Evolutionary conservation across 2,329 filamentous ascomycete genomes (phyloP).

Genomic region (Onygenales sp.): DNA sequence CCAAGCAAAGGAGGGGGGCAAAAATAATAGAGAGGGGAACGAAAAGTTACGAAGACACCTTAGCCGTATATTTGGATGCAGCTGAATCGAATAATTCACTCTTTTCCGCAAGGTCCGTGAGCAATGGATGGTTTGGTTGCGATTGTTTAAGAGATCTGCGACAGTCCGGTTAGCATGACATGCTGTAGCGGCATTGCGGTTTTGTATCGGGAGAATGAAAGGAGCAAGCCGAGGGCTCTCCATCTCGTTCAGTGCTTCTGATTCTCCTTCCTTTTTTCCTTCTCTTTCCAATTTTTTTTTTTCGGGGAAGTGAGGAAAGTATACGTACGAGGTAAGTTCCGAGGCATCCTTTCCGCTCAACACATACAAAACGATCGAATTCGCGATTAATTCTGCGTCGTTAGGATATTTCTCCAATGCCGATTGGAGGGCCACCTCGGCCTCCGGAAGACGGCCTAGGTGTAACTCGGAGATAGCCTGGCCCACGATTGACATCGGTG

Average conservation of each 20-base stretch:
- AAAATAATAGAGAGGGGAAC: not conserved
- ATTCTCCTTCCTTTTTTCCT: too few relatives aligned
- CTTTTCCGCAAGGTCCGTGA: conserved; percentile 74
- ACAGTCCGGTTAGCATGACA: not conserved
- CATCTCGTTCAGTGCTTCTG: too few relatives aligned
- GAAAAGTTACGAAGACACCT: conserved; percentile 44
- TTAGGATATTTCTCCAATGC: conserved; percentile 64
- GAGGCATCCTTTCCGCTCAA: conserved; percentile 62
- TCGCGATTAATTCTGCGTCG: conserved; percentile 68
- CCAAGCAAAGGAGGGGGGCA: not conserved
- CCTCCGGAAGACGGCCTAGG: conserved; percentile 78
- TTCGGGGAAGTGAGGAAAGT: not conserved
- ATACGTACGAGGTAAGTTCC: conserved; percentile 52
- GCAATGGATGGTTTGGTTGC: conserved; percentile 58
- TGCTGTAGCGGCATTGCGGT: too few relatives aligned
- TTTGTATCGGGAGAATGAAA: too few relatives aligned
- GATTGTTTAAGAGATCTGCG: conserved; percentile 36
- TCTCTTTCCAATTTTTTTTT: not conserved
- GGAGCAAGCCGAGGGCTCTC: too few relatives aligned
- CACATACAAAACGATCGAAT: conserved; percentile 68
- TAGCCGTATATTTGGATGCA: conserved; percentile 75
- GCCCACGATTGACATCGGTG: conserved; percentile 65
- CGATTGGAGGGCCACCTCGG: conserved; percentile 74
- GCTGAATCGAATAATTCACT: conserved; percentile 78
- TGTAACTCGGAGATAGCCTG: conserved; percentile 90